These are phyloP conservation scores for Saccharomycopsis selenospora DNA, from an alignment of 805 yeast genomes.

Conservation along the genomic window DNA sequence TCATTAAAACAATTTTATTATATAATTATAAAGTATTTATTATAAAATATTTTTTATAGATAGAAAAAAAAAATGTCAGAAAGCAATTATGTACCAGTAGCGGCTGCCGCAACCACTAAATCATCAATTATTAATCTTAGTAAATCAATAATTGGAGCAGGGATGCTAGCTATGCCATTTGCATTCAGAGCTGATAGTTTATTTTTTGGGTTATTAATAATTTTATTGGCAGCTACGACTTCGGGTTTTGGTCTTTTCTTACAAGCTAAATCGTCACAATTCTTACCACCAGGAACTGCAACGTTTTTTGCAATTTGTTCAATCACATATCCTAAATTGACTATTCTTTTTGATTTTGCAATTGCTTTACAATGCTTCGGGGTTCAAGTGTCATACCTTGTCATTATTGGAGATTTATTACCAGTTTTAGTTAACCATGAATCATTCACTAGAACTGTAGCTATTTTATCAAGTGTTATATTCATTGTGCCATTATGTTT, in stretches of 20 bases:
- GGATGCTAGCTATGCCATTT: conserved; percentile 67
- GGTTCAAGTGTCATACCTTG: conserved; percentile 62
- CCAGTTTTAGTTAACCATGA: conserved; percentile 49
- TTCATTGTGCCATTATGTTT: conserved; percentile 59
- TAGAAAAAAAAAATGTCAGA: too few relatives aligned
- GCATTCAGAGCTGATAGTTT: conserved; percentile 66
- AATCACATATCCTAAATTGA: conserved; percentile 62
- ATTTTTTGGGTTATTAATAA: conserved; percentile 46
- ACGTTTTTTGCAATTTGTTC: conserved; percentile 67
- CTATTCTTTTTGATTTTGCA: conserved; percentile 66
- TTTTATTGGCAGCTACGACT: conserved; percentile 55
- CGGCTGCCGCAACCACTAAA: conserved; percentile 37
- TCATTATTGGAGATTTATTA: conserved; percentile 70
- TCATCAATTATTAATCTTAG: conserved; percentile 63
- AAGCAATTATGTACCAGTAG: conserved; percentile 18
- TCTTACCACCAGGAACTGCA: conserved; percentile 51
- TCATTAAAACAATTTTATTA: too few relatives aligned
- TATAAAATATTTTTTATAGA: too few relatives aligned
- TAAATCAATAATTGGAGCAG: conserved; percentile 78
- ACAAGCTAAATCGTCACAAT: conserved; percentile 51
- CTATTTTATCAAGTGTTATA: conserved; percentile 42
- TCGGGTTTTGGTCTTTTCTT: conserved; percentile 63
- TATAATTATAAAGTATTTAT: too few relatives aligned
- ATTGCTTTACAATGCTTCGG: conserved; percentile 77
- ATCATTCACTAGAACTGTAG: conserved; percentile 28